A percentile compares a stretch with the other conserved stretches of the same genome.
phyloP scores from a whole-genome alignment of 495 filamentous ascomycete genomes.

The Aspergillus kassunensis region DNA sequence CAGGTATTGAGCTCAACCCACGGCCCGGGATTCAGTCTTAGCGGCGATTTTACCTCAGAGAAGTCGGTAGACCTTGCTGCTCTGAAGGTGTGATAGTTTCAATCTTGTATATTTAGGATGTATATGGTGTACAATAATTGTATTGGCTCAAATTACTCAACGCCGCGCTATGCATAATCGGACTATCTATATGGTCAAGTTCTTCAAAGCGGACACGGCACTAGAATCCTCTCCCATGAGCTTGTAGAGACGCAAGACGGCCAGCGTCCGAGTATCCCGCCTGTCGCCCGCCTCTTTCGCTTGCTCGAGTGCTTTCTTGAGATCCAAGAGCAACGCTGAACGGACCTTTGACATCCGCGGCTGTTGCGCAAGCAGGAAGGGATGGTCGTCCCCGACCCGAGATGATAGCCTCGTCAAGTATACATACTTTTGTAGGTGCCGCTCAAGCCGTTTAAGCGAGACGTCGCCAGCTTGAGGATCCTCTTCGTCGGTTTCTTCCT shows the following conservation, averaged over 20 bases:
- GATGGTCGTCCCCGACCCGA: conserved; percentile 56
- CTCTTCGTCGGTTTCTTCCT: conserved; percentile 52
- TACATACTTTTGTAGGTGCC: conserved; percentile 55
- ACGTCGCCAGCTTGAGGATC: conserved; percentile 45
- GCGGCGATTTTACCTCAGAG: conserved; percentile 64
- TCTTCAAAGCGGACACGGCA: conserved; percentile 59
- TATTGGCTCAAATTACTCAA: conserved; percentile 42
- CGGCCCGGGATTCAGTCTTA: conserved; percentile 81
- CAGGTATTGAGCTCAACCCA: conserved; percentile 83
- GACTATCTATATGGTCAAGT: conserved; percentile 49
- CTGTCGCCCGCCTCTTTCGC: conserved; percentile 50
- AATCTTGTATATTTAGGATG: conserved; percentile 43
- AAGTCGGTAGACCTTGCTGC: conserved; percentile 49
- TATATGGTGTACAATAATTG: conserved; percentile 48
- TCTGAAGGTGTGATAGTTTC: conserved; percentile 42
- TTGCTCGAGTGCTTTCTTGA: conserved; percentile 75
- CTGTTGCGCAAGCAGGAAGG: conserved; percentile 59
- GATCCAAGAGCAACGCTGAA: conserved; percentile 78
- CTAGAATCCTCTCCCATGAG: conserved; percentile 70
- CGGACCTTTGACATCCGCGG: conserved; percentile 55
- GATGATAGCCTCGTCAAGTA: conserved; percentile 48
- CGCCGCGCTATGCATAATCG: conserved; percentile 44
- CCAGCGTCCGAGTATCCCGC: conserved; percentile 58
- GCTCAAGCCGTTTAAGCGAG: conserved; percentile 49
- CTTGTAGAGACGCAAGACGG: conserved; percentile 72